Percentiles rank a stretch among this genome's conserved stretches.
These are phyloP conservation scores for Ballota nigra DNA, from an alignment of 257 asterid genomes.

Conservation along the genomic window DNA sequence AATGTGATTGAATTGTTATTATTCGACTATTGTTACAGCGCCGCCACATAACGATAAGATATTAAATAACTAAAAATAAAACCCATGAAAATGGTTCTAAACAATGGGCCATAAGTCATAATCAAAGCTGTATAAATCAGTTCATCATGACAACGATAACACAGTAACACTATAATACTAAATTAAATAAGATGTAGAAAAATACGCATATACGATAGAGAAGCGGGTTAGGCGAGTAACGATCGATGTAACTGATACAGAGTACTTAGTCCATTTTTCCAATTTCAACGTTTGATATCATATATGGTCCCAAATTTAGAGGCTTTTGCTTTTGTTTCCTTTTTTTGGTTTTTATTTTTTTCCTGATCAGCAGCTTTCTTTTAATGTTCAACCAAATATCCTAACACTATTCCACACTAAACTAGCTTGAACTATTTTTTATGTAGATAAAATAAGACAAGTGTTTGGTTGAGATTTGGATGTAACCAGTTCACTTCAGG, in stretches of 20 bases:
- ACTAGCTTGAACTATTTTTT: too few relatives aligned
- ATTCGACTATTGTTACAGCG: too few relatives aligned
- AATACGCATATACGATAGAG: background rate
- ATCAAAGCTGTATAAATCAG: background rate
- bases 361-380: background rate
- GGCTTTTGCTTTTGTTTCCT: background rate
- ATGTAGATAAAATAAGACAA: too few relatives aligned
- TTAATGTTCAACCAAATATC: background rate
- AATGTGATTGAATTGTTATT: background rate
- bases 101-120: background rate
- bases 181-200: background rate
- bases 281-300: background rate
- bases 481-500: too few relatives aligned
- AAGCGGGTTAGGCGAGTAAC: constrained; percentile 42
- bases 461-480: too few relatives aligned
- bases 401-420: too few relatives aligned
- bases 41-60: constrained; percentile 50
- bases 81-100: background rate
- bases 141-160: background rate
- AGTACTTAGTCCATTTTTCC: constrained; percentile 36
- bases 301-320: background rate
- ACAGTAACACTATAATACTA: background rate
- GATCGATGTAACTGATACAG: constrained; percentile 40
- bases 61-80: background rate
- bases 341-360: background rate